Evolutionary conservation across 352 stramenopile species (phyloP), one percentile per base, ranked within the genome.

Genomic region (Phytophthora ohioensis): DNA sequence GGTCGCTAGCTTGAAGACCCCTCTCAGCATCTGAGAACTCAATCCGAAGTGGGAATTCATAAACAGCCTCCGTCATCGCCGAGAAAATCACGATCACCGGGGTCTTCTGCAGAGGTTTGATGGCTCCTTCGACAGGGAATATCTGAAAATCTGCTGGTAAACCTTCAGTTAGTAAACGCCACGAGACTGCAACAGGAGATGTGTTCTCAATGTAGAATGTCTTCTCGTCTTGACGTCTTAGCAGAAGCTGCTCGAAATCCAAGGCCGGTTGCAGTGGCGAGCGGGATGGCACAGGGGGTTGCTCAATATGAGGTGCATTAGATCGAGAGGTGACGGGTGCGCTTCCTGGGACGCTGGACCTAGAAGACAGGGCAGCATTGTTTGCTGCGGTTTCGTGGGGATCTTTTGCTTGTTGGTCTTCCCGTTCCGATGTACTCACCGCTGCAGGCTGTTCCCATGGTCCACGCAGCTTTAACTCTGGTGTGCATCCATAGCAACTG

Each of bases 221-320:
- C 39, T 92, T 94, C 47, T 94, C 91, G 38, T 98, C 92, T 45
- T 89, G 76, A 0, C 89, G 85, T 48, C 91, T 89, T 27, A 98
- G 71, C n/a, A 99, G 70, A 38, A 98, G 63, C 32, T 97, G 81
- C 54, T 97, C 94, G 45, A 99, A 99, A 64, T 98, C 90, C 17
- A 98, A 69, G 0, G 92, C 54, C 2, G 76, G 77, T 2, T 68
- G 31, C 1, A 35, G 35, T 10, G 66, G 54, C 7, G 36, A 54
- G 55, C 63, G 31, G 21, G 46, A 57, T 34, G 58, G 11, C 5
- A 17, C 38, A n/a, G 17, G 3, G 10, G 34, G 34, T 31, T 69
- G 47, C 35, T 69, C 60, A 13, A 48, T 12, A 10, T 32, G 45
- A 2, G 41, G 53, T 12, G 38, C 31, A 69, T 62, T 76, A 5